Percentiles rank a stretch among this genome's conserved stretches.
Conservation (phyloP, 2,329 filamentous ascomycete genomes). For the Sordariomycetes sp. region DNA sequence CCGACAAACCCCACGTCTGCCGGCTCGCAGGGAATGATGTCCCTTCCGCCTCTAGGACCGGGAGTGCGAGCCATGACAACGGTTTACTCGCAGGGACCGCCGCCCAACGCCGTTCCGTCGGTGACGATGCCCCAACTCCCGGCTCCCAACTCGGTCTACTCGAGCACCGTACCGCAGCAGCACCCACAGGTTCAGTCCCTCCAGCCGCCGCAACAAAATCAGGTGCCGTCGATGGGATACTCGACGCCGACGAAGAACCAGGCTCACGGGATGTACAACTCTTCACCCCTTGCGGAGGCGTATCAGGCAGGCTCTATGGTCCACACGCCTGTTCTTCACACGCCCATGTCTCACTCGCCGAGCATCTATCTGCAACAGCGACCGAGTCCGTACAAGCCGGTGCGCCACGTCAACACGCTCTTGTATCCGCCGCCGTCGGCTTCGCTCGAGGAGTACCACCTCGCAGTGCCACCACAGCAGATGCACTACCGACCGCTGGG, state of each 20-base stretch:
- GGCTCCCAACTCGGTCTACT: background rate
- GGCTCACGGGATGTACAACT: conserved; percentile 37
- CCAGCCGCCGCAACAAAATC: conserved; percentile 6
- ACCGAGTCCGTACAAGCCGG: conserved; percentile 84
- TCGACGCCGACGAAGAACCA: conserved; percentile 6
- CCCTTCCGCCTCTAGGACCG: conserved; percentile 48
- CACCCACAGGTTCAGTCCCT: conserved; percentile 9
- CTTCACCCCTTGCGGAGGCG: conserved; percentile 58
- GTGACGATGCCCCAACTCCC: conserved; percentile 6
- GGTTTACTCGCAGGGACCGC: conserved; percentile 47
- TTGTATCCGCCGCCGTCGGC: conserved; percentile 76
- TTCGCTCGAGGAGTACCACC: conserved; percentile 65
- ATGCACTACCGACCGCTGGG: conserved; percentile 79
- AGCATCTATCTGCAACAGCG: conserved; percentile 80
- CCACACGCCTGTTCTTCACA: conserved; percentile 42
- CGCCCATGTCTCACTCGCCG: conserved; percentile 69
- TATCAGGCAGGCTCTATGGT: conserved; percentile 41
- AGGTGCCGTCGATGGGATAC: background rate
- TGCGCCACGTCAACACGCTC: conserved; percentile 83
- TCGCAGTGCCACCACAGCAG: conserved; percentile 51
- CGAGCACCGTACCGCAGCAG: background rate
- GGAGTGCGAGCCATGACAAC: conserved; percentile 65
- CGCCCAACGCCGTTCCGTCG: background rate
- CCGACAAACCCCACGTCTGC: conserved; percentile 6
- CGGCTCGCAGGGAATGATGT: background rate